Evolutionary conservation across 163 green algal genomes (phyloP), one percentile per base, ranked within the genome.

Genomic region (Scenedesmus sp.): DNA sequence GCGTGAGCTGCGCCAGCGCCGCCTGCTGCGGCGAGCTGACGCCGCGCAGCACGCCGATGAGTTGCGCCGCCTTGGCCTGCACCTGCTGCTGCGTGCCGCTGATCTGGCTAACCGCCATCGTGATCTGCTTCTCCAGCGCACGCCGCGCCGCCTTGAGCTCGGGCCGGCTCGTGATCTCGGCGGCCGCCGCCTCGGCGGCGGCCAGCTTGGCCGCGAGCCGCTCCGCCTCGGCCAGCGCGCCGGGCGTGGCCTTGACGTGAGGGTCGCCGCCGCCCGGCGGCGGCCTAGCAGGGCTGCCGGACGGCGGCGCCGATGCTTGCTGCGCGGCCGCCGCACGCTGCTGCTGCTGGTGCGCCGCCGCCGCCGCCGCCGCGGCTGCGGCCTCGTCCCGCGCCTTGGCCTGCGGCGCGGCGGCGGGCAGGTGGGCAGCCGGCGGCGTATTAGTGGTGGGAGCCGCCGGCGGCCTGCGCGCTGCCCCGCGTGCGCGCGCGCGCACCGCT

Each of bases 31-130:
- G 71, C 4, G 50, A 67, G 54, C 2, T 29, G 33, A 39, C 64
- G 26, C 54, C 26, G 11, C 36, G 10, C 11, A 77, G 36, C 34
- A 77, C 36, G 7, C 58, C 15, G 13, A 77, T 18, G n/a, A 77
- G 54, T 36, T 67, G 69, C 33, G 36, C n/a, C 18, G 69, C 66
- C 54, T 67, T 67, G 54, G 20, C 69, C 48, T 62, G 69, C 50
- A 67, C 54, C 74, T 81, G 74, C 36, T 74, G 24, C 63, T 75
- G 62, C 18, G 74, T 81, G 48, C 74, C 74, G 29, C 47, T 67
- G 24, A 81, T 74, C 48, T 73, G 63, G 36, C 62, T 75, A 4
- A 81, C 74, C 7, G 39, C 36, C 74, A 81, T 74, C 3, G 74
- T 81, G 20, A 81, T 74, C 45, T 65, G 31, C 74, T 81, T 81